phyloP scores from a whole-genome alignment of 805 yeast species.

The Ascoidea rubescens region DNA sequence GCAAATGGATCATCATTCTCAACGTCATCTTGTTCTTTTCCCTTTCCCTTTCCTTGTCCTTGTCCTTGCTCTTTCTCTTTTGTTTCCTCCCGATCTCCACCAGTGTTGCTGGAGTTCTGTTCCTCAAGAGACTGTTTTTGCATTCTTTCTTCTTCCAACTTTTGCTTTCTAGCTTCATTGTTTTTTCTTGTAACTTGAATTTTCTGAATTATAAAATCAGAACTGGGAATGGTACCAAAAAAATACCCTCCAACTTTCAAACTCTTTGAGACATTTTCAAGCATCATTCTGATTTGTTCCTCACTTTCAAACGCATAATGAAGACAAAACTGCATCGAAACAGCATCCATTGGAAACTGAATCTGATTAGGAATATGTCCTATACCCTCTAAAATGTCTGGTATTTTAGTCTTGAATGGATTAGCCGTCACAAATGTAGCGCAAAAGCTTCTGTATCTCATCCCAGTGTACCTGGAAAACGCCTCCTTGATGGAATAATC shows the following conservation, averaged over 20 bases:
- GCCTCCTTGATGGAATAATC: conserved; percentile 84
- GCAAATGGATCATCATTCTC: no score
- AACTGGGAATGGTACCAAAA: conserved; percentile 88
- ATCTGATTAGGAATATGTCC: neutral
- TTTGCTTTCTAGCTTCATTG: no score
- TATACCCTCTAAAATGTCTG: conserved; percentile 56
- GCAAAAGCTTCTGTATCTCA: conserved; percentile 47
- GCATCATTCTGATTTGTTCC: conserved; percentile 55
- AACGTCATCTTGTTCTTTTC: no score
- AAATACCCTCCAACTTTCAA: conserved; percentile 76
- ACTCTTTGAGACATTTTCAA: conserved; percentile 64
- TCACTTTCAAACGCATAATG: conserved; percentile 92
- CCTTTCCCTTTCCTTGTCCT: neutral
- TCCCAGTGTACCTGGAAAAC: conserved; percentile 49
- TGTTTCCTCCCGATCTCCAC: neutral
- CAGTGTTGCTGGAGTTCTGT: neutral
- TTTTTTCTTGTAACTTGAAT: conserved; percentile 19
- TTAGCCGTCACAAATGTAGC: conserved; percentile 87
- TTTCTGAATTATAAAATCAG: conserved; percentile 67
- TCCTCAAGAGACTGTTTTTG: no score
- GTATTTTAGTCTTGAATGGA: conserved; percentile 62
- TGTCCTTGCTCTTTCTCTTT: neutral
- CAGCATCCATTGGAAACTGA: conserved; percentile 69
- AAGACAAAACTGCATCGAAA: conserved; percentile 82
- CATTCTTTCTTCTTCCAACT: neutral